Evolutionary conservation across 768 basidiomycete species (phyloP), one percentile per base, ranked within the genome.

Genomic region (Leucocoprinus sp.): DNA sequence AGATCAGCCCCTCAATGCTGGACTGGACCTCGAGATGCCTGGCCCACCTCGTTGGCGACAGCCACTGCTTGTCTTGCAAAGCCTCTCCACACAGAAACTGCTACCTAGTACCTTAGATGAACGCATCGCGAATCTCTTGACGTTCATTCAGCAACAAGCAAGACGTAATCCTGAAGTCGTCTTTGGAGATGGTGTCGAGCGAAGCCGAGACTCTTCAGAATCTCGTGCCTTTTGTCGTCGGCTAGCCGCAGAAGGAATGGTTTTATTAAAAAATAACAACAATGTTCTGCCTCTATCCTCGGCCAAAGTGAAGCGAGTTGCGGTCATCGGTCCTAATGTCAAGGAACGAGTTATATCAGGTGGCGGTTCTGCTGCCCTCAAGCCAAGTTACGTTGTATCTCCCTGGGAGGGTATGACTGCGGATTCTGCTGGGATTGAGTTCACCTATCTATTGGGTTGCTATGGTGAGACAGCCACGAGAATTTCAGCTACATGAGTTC

Each of bases 1-100:
- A n/a, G 79, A 80, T 50, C 68, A 74, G 46, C 61, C 75, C 8
- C 63, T 86, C 43, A 87, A 87, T 54, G 83, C 84, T 11, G 84
- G 85, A 4, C 65, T 88, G 21, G 82, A 87, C 56, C 72, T 89
- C 24, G 83, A 86, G 61, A 86, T 84, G 83, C 83, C 83, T 2
- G 84, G 85, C 2, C 72, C 74, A 15, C 75, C 80, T 48, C 77
- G 82, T 34, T 85, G 82, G 84, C 72, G 85, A 42, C 76, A 70
- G 0, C 64, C 57, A 12, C 44, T 57, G 3, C 64, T 72, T 24
- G 61, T 70, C 14, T 54, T 65, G 28, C 66, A 67, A 35, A 63
- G 57, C 40, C 54, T 67, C 2, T 64, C 64, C 11, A 53, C 58
- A 26, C 57, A 78, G 56, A 86, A 86, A 57, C 50, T 80, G 14